Evolutionary conservation across 768 basidiomycete genomes (phyloP), one percentile per base, ranked within the genome.

Genomic region (Russula sp.): DNA sequence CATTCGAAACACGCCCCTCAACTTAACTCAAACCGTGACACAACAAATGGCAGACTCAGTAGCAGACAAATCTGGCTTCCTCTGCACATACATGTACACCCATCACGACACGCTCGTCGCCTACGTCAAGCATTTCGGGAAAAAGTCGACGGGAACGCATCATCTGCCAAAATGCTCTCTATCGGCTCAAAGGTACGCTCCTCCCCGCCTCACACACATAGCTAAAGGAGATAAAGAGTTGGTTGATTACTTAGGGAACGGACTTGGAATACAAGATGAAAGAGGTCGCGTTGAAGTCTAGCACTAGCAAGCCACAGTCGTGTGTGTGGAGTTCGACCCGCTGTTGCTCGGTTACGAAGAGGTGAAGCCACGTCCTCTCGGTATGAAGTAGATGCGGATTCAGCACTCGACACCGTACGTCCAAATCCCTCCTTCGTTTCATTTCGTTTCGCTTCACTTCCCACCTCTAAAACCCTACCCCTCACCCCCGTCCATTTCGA

Each of bases 31-130:
- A 65, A 49, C 11, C 36, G 13, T 36, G 36, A 90, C 71, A 82
- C 89, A 10, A 88, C 91, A 0, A 13, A 8, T 8, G 2, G 86
- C 83, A 8, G 90, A 92, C 71, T 83, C 89, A 10, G 89, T 92
- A 0, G 87, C 87, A 14, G 84, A 84, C 13, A 89, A 87, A 69
- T 90, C 90, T 22, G 78, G 77, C 1, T 94, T 91, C 72, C 79
- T 93, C 49, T 83, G 83, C 73, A 88, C 85, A 83, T 94, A 93
- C 78, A 93, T 92, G 91, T 86, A 82, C 34, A 84, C 78, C 66
- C 92, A 92, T 70, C 88, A 88, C 0, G 90, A 92, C 71, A 92
- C 91, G 1, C 78, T 93, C 68, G 89, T 93, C 40, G 89, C 89
- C 3, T 94, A 92, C 69, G 89, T 88, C 48, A 89, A 86, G 67